Evolutionary conservation across 1,284 basidiomycete genomes (phyloP).

Genomic region (Tetrapyrgos nigripes): DNA sequence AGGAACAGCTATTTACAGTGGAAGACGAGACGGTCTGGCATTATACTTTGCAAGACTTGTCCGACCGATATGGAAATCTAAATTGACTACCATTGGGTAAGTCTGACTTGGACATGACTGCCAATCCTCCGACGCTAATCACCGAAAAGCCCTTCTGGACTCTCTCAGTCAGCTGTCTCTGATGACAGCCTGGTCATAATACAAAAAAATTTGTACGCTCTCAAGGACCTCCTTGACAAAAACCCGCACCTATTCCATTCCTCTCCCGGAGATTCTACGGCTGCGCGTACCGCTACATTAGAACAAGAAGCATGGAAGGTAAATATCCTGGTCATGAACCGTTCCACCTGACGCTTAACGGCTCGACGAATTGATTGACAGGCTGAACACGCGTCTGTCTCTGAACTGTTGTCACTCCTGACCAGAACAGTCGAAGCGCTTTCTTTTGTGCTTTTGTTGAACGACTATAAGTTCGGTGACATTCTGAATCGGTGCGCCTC

Average conservation of each 20-base stretch:
- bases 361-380: slow-evolving; percentile 31
- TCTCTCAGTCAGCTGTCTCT: slow-evolving; percentile 63
- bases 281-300: slow-evolving; percentile 56
- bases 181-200: slow-evolving; percentile 71
- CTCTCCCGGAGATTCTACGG: slow-evolving; percentile 67
- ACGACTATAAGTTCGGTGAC: slow-evolving; percentile 91
- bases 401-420: slow-evolving; percentile 76
- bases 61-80: slow-evolving; percentile 87
- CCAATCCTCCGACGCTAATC: slow-evolving; percentile 13
- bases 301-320: slow-evolving; percentile 90
- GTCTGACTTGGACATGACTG: slow-evolving; percentile 22
- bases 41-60: slow-evolving; percentile 88
- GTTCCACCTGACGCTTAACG: slow-evolving; percentile 16
- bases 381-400: slow-evolving; percentile 85
- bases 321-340: slow-evolving; percentile 13
- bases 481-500: slow-evolving; percentile 76
- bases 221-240: slow-evolving; percentile 79
- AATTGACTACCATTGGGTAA: slow-evolving; percentile 71
- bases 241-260: slow-evolving; percentile 85
- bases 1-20: slow-evolving; percentile 83
- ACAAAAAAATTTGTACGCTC: slow-evolving; percentile 80
- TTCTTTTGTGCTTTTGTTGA: slow-evolving; percentile 90
- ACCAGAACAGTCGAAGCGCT: slow-evolving; percentile 90
- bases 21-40: slow-evolving; percentile 89
- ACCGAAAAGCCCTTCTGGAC: slow-evolving; percentile 44